phyloP scores from a whole-genome alignment of 2,329 filamentous ascomycete species.

The Fusarium sp. region DNA sequence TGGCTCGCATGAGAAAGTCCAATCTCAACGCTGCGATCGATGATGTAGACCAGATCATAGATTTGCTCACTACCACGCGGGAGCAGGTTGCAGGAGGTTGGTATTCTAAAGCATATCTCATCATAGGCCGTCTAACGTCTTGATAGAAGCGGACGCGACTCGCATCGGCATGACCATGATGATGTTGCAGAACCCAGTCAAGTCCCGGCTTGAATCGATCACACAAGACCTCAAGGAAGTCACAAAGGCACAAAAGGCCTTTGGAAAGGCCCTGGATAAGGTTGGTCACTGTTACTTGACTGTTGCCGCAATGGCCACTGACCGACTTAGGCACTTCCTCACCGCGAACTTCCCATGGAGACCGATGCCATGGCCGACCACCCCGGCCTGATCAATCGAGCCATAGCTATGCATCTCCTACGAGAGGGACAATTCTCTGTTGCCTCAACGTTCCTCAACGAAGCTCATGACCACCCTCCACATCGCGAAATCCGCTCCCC shows the following conservation, averaged over 20 bases:
- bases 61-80: constrained; percentile 77
- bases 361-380: constrained; percentile 84
- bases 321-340: constrained; percentile 50
- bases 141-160: constrained; percentile 54
- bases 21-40: constrained; percentile 76
- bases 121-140: constrained; percentile 21
- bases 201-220: constrained; percentile 81
- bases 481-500: constrained; percentile 32
- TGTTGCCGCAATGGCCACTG: constrained; percentile 7
- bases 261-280: constrained; percentile 86
- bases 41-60: constrained; percentile 86
- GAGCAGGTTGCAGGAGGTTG: constrained; percentile 77
- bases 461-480: constrained; percentile 62
- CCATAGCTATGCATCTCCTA: constrained; percentile 95
- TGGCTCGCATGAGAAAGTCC: constrained; percentile 76
- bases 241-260: constrained; percentile 83
- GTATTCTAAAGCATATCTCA: not conserved
- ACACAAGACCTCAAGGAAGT: constrained; percentile 86
- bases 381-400: constrained; percentile 84
- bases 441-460: constrained; percentile 84
- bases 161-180: constrained; percentile 79
- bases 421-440: constrained; percentile 94
- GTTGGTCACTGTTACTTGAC: constrained; percentile 54
- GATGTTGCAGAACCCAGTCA: constrained; percentile 87
- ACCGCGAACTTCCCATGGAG: constrained; percentile 77